These are phyloP conservation scores for Paraphaeosphaeria minitans DNA, from an alignment of 2,329 filamentous ascomycete species.

Conservation along the genomic window DNA sequence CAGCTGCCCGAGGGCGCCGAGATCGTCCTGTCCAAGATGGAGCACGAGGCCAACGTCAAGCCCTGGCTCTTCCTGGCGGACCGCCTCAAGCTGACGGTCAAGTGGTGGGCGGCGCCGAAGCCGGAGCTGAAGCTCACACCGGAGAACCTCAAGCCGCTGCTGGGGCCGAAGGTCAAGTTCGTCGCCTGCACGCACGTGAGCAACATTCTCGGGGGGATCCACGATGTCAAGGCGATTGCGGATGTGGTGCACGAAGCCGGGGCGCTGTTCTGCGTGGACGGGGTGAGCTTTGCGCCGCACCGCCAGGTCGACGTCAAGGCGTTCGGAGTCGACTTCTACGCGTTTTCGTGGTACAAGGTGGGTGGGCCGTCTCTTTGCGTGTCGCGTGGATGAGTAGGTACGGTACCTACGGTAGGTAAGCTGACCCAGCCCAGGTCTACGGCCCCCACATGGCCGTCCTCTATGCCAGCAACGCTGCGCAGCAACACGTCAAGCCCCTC, in stretches of 20 bases:
- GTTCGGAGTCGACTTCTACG: constrained; percentile 74
- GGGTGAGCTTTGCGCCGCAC: constrained; percentile 77
- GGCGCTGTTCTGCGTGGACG: constrained; percentile 73
- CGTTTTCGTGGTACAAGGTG: constrained; percentile 81
- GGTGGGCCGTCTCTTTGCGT: no score
- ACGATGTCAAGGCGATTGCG: constrained; percentile 64
- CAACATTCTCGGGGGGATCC: constrained; percentile 75
- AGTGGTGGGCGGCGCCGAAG: constrained; percentile 67
- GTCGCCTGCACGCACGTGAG: constrained; percentile 75
- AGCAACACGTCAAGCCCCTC: constrained; percentile 61
- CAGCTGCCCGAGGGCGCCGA: constrained; percentile 58
- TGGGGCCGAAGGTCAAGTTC: constrained; percentile 69
- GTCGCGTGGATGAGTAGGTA: no score
- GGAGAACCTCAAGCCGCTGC: constrained; percentile 61
- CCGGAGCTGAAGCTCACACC: constrained; percentile 64
- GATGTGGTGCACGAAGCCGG: constrained; percentile 57
- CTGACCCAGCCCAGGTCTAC: constrained; percentile 58
- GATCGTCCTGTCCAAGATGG: constrained; percentile 71
- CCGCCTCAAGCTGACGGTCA: constrained; percentile 64
- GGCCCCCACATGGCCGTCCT: constrained; percentile 75
- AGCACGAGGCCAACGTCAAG: constrained; percentile 79
- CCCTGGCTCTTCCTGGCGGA: constrained; percentile 73
- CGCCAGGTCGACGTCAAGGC: constrained; percentile 69
- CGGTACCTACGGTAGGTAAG: no score
- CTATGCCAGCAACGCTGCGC: constrained; percentile 65